These are phyloP conservation scores for Didymellaceae sp. DNA, from an alignment of 2,329 filamentous ascomycete genomes.

Conservation along the genomic window DNA sequence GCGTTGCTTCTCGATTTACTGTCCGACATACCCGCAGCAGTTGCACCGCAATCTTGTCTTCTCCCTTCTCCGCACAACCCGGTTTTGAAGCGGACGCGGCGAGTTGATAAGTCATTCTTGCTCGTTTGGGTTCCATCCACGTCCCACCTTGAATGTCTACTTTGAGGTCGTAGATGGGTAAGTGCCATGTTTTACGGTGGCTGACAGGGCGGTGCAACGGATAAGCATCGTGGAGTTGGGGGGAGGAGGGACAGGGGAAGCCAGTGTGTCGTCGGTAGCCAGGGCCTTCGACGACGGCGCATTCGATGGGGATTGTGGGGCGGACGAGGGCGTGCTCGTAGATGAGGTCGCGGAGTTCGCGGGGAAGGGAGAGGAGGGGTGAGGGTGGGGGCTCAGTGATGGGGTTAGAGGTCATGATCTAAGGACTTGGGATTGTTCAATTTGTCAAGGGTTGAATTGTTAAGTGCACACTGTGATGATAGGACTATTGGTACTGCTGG, in stretches of 20 bases:
- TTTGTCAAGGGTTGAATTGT: too few relatives aligned
- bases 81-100: background rate
- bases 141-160: constrained; percentile 16
- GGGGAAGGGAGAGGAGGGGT: constrained; percentile 16
- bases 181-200: constrained; percentile 24
- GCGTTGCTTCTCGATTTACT: constrained; percentile 28
- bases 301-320: constrained; percentile 24
- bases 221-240: constrained; percentile 14
- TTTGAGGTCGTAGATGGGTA: constrained; percentile 27
- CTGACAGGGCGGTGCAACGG: constrained; percentile 12
- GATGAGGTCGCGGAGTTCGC: constrained; percentile 31
- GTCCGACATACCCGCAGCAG: constrained; percentile 30
- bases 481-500: background rate
- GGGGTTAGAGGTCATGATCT: too few relatives aligned
- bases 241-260: constrained; percentile 6
- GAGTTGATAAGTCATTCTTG: constrained; percentile 33
- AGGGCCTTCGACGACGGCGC: constrained; percentile 12
- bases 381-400: too few relatives aligned
- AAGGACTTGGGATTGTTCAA: too few relatives aligned
- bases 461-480: constrained; percentile 4
- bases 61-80: background rate
- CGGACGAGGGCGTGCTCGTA: constrained; percentile 26
- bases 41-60: constrained; percentile 12
- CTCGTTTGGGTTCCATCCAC: constrained; percentile 16
- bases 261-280: constrained; percentile 10